Percentiles rank a stretch among this genome's conserved stretches.
These are phyloP conservation scores for Leptoxyphium fumago DNA, from an alignment of 2,329 filamentous ascomycete genomes.

Conservation along the genomic window DNA sequence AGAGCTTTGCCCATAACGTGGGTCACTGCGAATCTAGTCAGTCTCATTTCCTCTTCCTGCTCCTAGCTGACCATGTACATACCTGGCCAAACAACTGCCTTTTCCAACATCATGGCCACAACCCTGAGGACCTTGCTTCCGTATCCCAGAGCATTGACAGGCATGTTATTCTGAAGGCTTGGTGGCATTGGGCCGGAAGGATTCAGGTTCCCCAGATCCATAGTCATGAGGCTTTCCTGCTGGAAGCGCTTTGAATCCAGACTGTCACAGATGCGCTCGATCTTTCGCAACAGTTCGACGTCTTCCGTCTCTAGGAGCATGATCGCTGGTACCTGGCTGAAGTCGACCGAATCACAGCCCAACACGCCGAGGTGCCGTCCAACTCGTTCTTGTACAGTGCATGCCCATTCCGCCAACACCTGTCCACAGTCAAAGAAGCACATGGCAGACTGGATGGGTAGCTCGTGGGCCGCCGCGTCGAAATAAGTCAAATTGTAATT, in stretches of 20 bases:
- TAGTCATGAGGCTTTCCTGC: constrained; percentile 38
- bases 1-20: constrained; percentile 53
- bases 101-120: constrained; percentile 75
- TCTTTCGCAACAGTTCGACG: constrained; percentile 66
- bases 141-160: constrained; percentile 51
- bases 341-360: constrained; percentile 67
- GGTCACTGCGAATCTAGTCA: constrained; percentile 35
- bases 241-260: constrained; percentile 59
- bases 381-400: constrained; percentile 86
- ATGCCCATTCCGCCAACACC: constrained; percentile 86
- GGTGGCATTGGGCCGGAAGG: constrained; percentile 30
- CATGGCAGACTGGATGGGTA: constrained; percentile 80
- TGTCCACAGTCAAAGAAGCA: constrained; percentile 90
- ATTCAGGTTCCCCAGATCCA: constrained; percentile 30
- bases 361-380: constrained; percentile 77
- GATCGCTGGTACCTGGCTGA: constrained; percentile 65
- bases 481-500: constrained; percentile 74
- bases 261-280: constrained; percentile 61
- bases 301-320: constrained; percentile 91
- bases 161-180: constrained; percentile 23
- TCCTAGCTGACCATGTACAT: constrained; percentile 23
- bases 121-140: constrained; percentile 72
- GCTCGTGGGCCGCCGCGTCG: constrained; percentile 67
- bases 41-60: background rate
- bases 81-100: constrained; percentile 87